Conservation (phyloP, 768 basidiomycete genomes). For the Calvatia gigantea region DNA sequence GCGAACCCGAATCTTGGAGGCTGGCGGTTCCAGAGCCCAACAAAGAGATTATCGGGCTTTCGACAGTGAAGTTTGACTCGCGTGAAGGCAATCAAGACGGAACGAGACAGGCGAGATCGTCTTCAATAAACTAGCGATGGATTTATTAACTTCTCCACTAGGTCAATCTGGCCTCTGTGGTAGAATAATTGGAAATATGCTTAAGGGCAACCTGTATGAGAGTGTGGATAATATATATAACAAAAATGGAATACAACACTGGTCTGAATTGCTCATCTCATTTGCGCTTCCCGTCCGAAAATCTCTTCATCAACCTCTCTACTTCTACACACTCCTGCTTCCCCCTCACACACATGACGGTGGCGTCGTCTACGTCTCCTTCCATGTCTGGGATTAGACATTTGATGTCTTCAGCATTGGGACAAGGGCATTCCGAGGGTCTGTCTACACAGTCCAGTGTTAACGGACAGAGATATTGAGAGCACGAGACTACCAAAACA, state of each 20-base stretch:
- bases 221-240: background rate
- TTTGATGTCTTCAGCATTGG: constrained; percentile 70
- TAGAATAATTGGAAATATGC: background rate
- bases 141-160: background rate
- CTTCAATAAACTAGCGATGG: background rate
- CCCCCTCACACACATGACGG: constrained; percentile 71
- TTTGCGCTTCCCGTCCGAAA: constrained; percentile 28
- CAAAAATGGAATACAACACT: background rate
- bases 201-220: background rate
- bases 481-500: constrained; percentile 56
- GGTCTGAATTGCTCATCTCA: constrained; percentile 1
- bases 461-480: constrained; percentile 71
- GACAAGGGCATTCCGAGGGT: constrained; percentile 75
- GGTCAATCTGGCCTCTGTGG: background rate
- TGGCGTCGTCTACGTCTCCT: constrained; percentile 44
- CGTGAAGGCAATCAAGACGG: background rate
- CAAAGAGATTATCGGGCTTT: background rate
- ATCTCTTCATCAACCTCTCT: constrained; percentile 46
- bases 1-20: constrained; percentile 1
- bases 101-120: background rate
- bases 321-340: constrained; percentile 58
- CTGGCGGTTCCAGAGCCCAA: background rate
- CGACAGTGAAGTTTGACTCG: background rate
- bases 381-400: constrained; percentile 67
- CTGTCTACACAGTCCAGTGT: constrained; percentile 66